Conservation (phyloP, 2,329 filamentous ascomycete species). For the Fusarium phyllophilum region DNA sequence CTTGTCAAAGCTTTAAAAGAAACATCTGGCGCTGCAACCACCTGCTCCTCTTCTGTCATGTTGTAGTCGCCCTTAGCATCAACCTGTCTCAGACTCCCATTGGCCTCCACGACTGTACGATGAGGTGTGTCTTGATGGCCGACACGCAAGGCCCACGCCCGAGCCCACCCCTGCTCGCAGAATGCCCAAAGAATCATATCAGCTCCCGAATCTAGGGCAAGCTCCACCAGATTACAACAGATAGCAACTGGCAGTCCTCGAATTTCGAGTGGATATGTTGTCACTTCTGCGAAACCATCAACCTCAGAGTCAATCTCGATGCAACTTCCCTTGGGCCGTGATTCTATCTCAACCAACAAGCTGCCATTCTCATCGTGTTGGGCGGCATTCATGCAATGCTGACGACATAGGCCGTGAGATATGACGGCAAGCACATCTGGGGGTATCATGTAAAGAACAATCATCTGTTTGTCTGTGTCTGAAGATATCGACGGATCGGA, state of each 20-base stretch:
- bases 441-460: constrained; percentile 71
- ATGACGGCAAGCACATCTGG: constrained; percentile 61
- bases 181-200: constrained; percentile 52
- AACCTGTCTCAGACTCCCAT: constrained; percentile 48
- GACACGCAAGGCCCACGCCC: constrained; percentile 47
- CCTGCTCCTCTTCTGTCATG: constrained; percentile 40
- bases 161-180: constrained; percentile 48
- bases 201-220: constrained; percentile 47
- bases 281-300: constrained; percentile 23
- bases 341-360: constrained; percentile 25
- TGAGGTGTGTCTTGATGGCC: constrained; percentile 32
- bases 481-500: constrained; percentile 5
- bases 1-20: constrained; percentile 9
- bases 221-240: constrained; percentile 47
- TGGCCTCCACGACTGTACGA: constrained; percentile 40
- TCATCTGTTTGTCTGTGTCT: constrained; percentile 47
- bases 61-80: constrained; percentile 46
- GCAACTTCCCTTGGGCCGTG: constrained; percentile 37
- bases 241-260: constrained; percentile 46
- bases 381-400: neutral
- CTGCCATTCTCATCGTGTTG: constrained; percentile 8
- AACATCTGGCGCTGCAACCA: constrained; percentile 1
- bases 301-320: constrained; percentile 32
- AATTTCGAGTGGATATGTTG: constrained; percentile 46
- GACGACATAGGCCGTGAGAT: constrained; percentile 23